Evolutionary conservation across 1,139 yeast species (phyloP).

Genomic region (Diutina siamensis): DNA sequence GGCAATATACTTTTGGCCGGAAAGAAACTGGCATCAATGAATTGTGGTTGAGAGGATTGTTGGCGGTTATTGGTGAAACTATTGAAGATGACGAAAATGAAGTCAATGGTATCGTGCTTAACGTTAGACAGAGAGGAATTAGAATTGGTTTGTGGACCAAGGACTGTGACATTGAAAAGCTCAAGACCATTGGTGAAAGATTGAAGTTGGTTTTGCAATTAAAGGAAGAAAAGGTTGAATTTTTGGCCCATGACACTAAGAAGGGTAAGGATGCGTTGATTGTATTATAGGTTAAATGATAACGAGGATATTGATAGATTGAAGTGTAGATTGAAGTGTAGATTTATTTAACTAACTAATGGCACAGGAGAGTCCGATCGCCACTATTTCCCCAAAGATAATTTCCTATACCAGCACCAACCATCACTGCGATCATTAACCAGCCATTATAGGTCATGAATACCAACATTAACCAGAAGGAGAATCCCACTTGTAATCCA

Average conservation of each 20-base stretch:
- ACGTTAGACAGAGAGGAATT: slow-evolving; percentile 72
- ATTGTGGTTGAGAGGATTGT: slow-evolving; percentile 83
- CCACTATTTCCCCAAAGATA: slow-evolving; percentile 39
- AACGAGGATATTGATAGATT: background rate
- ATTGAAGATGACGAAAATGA: slow-evolving; percentile 82
- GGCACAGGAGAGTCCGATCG: slow-evolving; percentile 37
- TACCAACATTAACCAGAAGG: slow-evolving; percentile 66
- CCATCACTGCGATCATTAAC: slow-evolving; percentile 62
- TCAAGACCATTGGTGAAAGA: slow-evolving; percentile 66
- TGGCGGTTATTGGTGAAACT: slow-evolving; percentile 93
- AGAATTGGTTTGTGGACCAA: slow-evolving; percentile 93
- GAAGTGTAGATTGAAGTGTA: no score
- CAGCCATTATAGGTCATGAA: slow-evolving; percentile 83
- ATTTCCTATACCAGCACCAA: slow-evolving; percentile 61
- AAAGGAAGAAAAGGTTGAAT: slow-evolving; percentile 59
- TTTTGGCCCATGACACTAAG: slow-evolving; percentile 44
- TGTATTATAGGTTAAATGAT: slow-evolving; percentile 6
- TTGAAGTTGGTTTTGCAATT: slow-evolving; percentile 73
- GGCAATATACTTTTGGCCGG: slow-evolving; percentile 65
- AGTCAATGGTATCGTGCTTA: slow-evolving; percentile 91
- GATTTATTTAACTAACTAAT: no score
- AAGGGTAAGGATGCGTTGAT: slow-evolving; percentile 6
- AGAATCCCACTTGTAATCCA: slow-evolving; percentile 66
- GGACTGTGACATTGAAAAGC: slow-evolving; percentile 55
- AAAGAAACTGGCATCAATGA: slow-evolving; percentile 66